phyloP scores from a whole-genome alignment of 495 filamentous ascomycete species.

The Usnea hakonensis region DNA sequence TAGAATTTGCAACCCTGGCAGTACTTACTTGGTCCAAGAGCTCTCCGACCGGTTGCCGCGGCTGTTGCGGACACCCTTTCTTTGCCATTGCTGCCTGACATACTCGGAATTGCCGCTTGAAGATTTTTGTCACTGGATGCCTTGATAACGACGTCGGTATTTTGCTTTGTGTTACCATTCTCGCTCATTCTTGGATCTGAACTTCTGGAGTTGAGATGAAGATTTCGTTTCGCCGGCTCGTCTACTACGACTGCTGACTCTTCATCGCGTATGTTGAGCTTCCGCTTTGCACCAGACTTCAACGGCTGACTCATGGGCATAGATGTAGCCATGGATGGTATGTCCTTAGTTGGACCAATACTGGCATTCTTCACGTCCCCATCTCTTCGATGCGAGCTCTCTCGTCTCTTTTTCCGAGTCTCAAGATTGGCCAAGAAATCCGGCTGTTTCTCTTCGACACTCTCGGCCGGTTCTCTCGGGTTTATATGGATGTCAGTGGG shows the following conservation, averaged over 20 bases:
- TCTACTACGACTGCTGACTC: constrained; percentile 29
- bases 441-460: constrained; percentile 17
- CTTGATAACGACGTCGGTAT: constrained; percentile 5
- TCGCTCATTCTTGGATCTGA: not conserved
- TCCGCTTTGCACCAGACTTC: constrained; percentile 53
- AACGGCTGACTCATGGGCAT: constrained; percentile 14
- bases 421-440: constrained; percentile 41
- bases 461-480: constrained; percentile 4
- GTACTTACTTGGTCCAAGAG: constrained; percentile 53
- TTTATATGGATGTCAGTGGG: constrained; percentile 22
- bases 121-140: not conserved
- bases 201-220: constrained; percentile 39
- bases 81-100: not conserved
- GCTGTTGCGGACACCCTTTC: constrained; percentile 18
- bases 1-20: constrained; percentile 18
- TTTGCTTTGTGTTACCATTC: not conserved
- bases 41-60: constrained; percentile 35
- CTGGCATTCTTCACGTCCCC: not conserved
- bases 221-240: constrained; percentile 36
- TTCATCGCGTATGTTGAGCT: constrained; percentile 50
- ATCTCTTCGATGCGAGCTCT: constrained; percentile 29
- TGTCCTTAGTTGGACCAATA: not conserved
- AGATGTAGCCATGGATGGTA: not conserved
- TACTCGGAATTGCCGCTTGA: constrained; percentile 1
- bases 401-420: constrained; percentile 43